Base-by-base conservation (phyloP, 2,329 filamentous ascomycete species). In the Alternaria triticina region DNA sequence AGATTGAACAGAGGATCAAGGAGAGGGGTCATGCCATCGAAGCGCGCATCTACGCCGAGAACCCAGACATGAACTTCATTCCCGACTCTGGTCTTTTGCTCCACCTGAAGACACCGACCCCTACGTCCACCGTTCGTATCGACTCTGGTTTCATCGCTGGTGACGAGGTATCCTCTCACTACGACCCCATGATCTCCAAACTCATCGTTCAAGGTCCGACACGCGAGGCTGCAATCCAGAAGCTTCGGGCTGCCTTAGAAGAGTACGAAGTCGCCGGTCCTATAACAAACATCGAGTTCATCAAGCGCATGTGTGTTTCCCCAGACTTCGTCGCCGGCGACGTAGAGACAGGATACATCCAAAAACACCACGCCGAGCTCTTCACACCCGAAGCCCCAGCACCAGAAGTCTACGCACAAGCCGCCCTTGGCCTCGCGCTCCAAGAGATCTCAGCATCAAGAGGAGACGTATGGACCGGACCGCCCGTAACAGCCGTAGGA, bases 121-220 rank as follows among this genome's bases (percentile, higher is more conserved):
- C 86, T 6, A 87, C 88, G 40, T 86, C 90, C 1, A 91, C 94
- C 67, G 87, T 98, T 30, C 90, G 96, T 44, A 94, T 99, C 68
- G 96, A 99, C 75, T 94, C 94, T 49, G 96, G 96, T 2, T 98
- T 98, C 78, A 88, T 94, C 27, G 87, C 94, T 70, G 96, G 96
- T 25, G 95, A 97, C 77, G 93, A 93, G 66, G 92, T 99, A 3
- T 96, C 94, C 0, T 93, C 95, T 62, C 92, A 96, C 58, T 99
- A 99, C 80, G 96, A 99, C 72, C 96, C 96, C 27, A 99, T 99
- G 96, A 97, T 99, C 70, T 93, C 96, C 47, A 99, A 99, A 82
- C 87, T 99, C 56, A 99, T 99, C 71, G 93, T 98, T 6, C 88
- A 92, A 61, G 96, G 92, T 1, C 87, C 88, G 15, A 91, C 91